phyloP scores from a whole-genome alignment of 768 basidiomycete genomes.

The Galerina marginata region DNA sequence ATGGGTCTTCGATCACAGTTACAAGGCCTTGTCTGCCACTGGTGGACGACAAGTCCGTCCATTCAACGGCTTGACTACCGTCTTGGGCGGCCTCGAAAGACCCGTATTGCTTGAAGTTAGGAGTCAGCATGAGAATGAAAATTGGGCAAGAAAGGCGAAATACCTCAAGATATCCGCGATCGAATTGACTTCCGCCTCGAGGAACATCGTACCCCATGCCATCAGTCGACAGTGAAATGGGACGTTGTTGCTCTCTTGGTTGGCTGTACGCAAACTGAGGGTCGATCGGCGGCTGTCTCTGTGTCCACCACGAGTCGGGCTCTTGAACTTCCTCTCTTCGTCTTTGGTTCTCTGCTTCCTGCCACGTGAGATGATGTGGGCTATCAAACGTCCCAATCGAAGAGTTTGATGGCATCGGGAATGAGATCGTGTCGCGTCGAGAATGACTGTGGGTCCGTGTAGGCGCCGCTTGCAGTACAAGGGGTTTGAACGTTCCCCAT shows the following conservation, averaged over 20 bases:
- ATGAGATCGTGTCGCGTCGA: constrained; percentile 36
- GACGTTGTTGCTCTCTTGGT: constrained; percentile 6
- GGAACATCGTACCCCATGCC: constrained; percentile 33
- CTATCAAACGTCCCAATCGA: constrained; percentile 15
- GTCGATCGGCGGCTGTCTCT: constrained; percentile 12
- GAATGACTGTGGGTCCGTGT: constrained; percentile 25
- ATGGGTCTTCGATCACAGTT: constrained; percentile 32
- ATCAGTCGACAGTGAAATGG: constrained; percentile 17
- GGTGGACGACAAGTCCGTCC: constrained; percentile 27
- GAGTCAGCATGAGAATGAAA: background rate
- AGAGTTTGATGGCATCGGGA: constrained; percentile 29
- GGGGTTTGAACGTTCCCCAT: constrained; percentile 20
- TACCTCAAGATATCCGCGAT: constrained; percentile 31
- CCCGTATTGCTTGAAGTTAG: constrained; percentile 24
- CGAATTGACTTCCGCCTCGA: constrained; percentile 23
- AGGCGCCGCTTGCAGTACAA: constrained; percentile 19
- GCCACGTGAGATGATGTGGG: constrained; percentile 26
- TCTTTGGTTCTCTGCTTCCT: constrained; percentile 24
- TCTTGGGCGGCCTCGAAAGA: constrained; percentile 23
- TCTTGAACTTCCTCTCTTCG: constrained; percentile 24
- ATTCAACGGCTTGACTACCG: constrained; percentile 25
- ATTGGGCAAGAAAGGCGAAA: constrained; percentile 11
- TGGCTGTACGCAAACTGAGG: constrained; percentile 16
- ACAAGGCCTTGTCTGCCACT: constrained; percentile 28
- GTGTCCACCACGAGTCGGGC: constrained; percentile 28